Evolutionary conservation across 1,139 yeast species (phyloP).

Genomic region (Arxiozyma heterogenica): DNA sequence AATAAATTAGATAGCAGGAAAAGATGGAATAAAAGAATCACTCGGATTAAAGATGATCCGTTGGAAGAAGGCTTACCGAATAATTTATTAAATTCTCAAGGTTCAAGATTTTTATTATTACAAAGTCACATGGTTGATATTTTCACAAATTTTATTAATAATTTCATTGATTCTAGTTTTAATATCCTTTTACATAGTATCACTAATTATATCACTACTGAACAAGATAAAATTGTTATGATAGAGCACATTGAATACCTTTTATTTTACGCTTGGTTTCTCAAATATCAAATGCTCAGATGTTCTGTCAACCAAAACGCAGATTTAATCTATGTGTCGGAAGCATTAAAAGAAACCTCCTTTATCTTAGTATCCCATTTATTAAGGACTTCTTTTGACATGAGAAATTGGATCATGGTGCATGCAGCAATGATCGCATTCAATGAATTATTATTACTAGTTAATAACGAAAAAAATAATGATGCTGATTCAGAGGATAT

Average conservation of each 20-base stretch:
- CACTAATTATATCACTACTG: conserved; percentile 41
- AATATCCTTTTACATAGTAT: conserved; percentile 52
- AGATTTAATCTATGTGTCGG: conserved; percentile 41
- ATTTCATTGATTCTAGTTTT: conserved; percentile 68
- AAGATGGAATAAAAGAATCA: conserved; percentile 47
- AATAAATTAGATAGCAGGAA: conserved; percentile 57
- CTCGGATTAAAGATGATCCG: conserved; percentile 40
- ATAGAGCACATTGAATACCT: conserved; percentile 44
- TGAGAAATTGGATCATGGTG: conserved; percentile 45
- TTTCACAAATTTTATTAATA: conserved; percentile 42
- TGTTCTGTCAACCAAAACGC: conserved; percentile 13
- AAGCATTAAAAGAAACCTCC: conserved; percentile 56
- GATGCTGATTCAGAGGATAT: conserved; percentile 33
- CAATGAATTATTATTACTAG: conserved; percentile 50
- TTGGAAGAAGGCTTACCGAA: conserved; percentile 30
- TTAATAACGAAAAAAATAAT: conserved; percentile 41
- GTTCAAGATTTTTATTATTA: conserved; percentile 27
- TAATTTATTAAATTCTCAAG: conserved; percentile 25
- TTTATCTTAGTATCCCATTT: conserved; percentile 52
- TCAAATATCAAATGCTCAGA: conserved; percentile 35
- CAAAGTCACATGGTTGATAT: conserved; percentile 30
- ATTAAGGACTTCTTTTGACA: conserved; percentile 44
- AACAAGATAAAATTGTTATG: conserved; percentile 32
- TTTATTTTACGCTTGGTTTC: conserved; percentile 64
- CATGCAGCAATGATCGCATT: conserved; percentile 69